phyloP scores from a whole-genome alignment of 2,329 filamentous ascomycete genomes.

The Chaetoscypha palmicola region DNA sequence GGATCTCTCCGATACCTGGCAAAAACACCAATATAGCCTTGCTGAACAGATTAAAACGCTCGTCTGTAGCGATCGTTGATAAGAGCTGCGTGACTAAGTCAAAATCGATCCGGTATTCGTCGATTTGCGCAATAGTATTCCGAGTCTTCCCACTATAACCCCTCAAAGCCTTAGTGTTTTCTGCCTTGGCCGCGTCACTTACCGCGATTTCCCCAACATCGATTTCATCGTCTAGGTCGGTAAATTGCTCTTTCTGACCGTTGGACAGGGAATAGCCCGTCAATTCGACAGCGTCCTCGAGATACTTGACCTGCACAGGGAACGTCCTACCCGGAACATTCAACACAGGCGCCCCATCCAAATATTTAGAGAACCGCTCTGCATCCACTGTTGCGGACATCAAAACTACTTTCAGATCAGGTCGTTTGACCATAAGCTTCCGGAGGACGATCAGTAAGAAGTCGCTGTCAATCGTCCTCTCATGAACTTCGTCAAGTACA shows the following conservation, averaged over 20 bases:
- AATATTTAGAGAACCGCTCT: constrained; percentile 80
- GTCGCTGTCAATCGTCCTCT: constrained; percentile 92
- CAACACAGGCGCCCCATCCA: constrained; percentile 77
- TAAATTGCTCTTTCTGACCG: constrained; percentile 40
- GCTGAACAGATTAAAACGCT: constrained; percentile 64
- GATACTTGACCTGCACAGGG: constrained; percentile 77
- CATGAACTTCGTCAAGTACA: constrained; percentile 95
- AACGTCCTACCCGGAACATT: constrained; percentile 91
- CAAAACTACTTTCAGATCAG: constrained; percentile 82
- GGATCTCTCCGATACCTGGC: constrained; percentile 89
- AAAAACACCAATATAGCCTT: constrained; percentile 92
- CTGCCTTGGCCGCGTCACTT: constrained; percentile 38
- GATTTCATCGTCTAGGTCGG: constrained; percentile 57
- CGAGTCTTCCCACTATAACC: constrained; percentile 72
- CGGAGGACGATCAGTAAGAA: constrained; percentile 90
- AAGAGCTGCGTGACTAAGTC: constrained; percentile 78
- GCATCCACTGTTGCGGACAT: constrained; percentile 98
- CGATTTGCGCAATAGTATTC: constrained; percentile 66
- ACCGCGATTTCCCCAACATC: constrained; percentile 42
- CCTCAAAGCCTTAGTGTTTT: constrained; percentile 58
- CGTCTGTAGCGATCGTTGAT: constrained; percentile 63
- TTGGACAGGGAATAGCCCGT: constrained; percentile 64
- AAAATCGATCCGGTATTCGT: constrained; percentile 90
- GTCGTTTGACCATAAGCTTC: constrained; percentile 65
- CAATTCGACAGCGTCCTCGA: constrained; percentile 88